Evolutionary conservation across 202 grass and related monocot species (phyloP).

Genomic region (Zoysia matrella): DNA sequence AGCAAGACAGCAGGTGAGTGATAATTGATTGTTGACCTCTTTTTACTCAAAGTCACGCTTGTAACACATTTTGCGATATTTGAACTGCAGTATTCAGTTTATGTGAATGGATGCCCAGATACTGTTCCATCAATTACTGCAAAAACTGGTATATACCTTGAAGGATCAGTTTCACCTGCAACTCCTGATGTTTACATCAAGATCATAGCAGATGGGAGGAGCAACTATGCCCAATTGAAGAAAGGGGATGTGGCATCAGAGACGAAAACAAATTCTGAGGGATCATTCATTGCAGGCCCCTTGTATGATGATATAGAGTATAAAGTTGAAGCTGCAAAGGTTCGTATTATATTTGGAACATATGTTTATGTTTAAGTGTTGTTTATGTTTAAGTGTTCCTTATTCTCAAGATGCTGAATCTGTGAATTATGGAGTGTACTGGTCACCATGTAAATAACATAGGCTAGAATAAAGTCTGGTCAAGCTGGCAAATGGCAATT

Average conservation of each 20-base stretch:
- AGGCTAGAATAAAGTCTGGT: background rate
- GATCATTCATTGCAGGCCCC: slow-evolving; percentile 82
- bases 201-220: slow-evolving; percentile 70
- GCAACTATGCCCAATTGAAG: slow-evolving; percentile 65
- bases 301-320: slow-evolving; percentile 91
- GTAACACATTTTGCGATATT: slow-evolving; percentile 19
- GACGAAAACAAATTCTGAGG: slow-evolving; percentile 76
- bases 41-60: slow-evolving; percentile 25
- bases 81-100: slow-evolving; percentile 76
- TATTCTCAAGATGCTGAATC: too few relatives aligned
- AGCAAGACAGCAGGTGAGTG: slow-evolving; percentile 67
- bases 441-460: background rate
- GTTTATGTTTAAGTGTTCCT: too few relatives aligned
- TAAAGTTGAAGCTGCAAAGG: slow-evolving; percentile 89
- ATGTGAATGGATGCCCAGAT: slow-evolving; percentile 77
- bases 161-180: slow-evolving; percentile 84
- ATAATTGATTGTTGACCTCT: slow-evolving; percentile 3
- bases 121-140: slow-evolving; percentile 65
- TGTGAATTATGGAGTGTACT: background rate
- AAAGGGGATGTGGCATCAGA: slow-evolving; percentile 82
- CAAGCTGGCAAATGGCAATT: background rate
- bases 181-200: slow-evolving; percentile 77
- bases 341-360: slow-evolving; percentile 41
- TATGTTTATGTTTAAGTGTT: too few relatives aligned
- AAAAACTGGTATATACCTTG: slow-evolving; percentile 81